A percentile compares a stretch with the other conserved stretches of the same genome.
phyloP scores from a whole-genome alignment of 768 basidiomycete genomes.

The Galerina sulciceps region DNA sequence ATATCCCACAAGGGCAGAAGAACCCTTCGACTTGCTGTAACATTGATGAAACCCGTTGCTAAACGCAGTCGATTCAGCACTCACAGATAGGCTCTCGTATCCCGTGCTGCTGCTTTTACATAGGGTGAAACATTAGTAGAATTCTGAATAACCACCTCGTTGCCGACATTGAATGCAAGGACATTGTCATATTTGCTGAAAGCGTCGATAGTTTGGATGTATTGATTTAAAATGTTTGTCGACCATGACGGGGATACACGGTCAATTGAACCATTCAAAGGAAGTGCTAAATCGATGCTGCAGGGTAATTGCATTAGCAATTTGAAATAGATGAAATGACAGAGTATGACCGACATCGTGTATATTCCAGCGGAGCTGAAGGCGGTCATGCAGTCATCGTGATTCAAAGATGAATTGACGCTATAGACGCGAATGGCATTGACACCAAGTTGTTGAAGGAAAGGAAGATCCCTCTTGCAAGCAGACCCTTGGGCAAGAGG shows the following conservation, averaged over 20 bases:
- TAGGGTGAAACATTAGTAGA: slow-evolving; percentile 72
- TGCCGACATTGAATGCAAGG: slow-evolving; percentile 88
- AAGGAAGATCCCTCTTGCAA: slow-evolving; percentile 82
- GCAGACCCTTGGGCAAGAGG: slow-evolving; percentile 69
- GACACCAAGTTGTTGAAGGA: slow-evolving; percentile 73
- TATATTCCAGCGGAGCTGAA: slow-evolving; percentile 86
- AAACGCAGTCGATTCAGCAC: slow-evolving; percentile 21
- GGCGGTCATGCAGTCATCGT: slow-evolving; percentile 83
- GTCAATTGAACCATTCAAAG: slow-evolving; percentile 85
- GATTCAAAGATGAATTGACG: slow-evolving; percentile 81
- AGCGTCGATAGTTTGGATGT: slow-evolving; percentile 74
- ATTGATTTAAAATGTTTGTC: slow-evolving; percentile 78
- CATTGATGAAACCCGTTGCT: slow-evolving; percentile 8
- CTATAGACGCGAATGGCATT: slow-evolving; percentile 88
- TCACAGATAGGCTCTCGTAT: slow-evolving; percentile 83
- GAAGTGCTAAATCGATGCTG: slow-evolving; percentile 87
- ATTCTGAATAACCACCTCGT: slow-evolving; percentile 68
- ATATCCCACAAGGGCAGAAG: slow-evolving; percentile 77
- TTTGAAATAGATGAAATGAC: neutral
- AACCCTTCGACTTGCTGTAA: slow-evolving; percentile 64
- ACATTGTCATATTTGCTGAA: slow-evolving; percentile 91
- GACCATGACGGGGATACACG: slow-evolving; percentile 77
- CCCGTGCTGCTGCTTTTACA: slow-evolving; percentile 91
- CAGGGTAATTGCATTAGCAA: slow-evolving; percentile 8
- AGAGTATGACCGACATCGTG: slow-evolving; percentile 67